Percentiles rank a stretch among this genome's conserved stretches.
phyloP scores from a whole-genome alignment of 2,329 filamentous ascomycete species.

The Pseudodiploospora longispora region DNA sequence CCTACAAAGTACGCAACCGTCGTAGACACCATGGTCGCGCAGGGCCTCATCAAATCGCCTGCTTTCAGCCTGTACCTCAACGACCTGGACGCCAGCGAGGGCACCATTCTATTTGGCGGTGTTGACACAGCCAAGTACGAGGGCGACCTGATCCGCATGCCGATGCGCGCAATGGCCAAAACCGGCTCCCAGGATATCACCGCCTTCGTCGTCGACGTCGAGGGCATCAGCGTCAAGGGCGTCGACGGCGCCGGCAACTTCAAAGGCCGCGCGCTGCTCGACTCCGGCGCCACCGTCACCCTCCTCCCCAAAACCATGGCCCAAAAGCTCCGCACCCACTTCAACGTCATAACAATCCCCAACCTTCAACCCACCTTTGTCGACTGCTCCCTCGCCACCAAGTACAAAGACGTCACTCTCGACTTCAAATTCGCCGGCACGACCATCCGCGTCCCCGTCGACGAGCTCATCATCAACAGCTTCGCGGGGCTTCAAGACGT shows the following conservation, averaged over 20 bases:
- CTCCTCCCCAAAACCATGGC: conserved; percentile 58
- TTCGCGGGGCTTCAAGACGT: conserved; percentile 30
- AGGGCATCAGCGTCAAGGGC: conserved; percentile 32
- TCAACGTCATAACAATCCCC: conserved; percentile 38
- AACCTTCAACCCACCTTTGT: conserved; percentile 39
- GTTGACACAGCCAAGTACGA: conserved; percentile 67
- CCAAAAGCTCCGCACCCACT: conserved; percentile 39
- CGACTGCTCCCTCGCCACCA: conserved; percentile 40
- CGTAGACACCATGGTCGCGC: conserved; percentile 53
- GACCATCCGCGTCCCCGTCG: conserved; percentile 41
- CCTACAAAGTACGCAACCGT: conserved; percentile 45
- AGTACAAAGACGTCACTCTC: conserved; percentile 37
- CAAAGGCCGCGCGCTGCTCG: conserved; percentile 52
- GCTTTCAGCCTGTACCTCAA: conserved; percentile 65
- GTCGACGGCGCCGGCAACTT: conserved; percentile 29
- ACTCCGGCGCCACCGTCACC: conserved; percentile 64
- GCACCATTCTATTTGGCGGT: conserved; percentile 70
- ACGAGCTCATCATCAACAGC: conserved; percentile 42
- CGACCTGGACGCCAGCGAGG: conserved; percentile 55
- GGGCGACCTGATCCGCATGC: conserved; percentile 36
- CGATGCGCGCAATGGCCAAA: conserved; percentile 39
- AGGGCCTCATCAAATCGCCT: conserved; percentile 53
- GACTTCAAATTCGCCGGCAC: conserved; percentile 43
- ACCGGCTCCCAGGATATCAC: conserved; percentile 33
- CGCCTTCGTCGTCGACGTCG: conserved; percentile 25